These are phyloP conservation scores for Nakataea oryzae DNA, from an alignment of 2,329 filamentous ascomycete genomes.

Conservation along the genomic window DNA sequence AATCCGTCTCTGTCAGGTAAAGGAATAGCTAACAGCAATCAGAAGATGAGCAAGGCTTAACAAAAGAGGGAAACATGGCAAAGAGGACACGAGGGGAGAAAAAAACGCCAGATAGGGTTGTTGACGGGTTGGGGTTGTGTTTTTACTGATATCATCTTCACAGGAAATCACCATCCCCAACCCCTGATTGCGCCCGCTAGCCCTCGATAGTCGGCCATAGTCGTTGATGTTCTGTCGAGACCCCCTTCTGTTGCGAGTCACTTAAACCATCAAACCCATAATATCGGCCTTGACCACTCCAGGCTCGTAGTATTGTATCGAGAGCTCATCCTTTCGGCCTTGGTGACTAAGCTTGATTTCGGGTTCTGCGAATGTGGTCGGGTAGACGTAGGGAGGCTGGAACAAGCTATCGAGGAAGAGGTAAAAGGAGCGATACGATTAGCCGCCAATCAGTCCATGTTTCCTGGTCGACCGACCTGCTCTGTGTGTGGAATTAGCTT, in stretches of 20 bases:
- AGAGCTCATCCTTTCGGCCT: background rate
- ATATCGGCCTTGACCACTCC: background rate
- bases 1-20: too few species aligned
- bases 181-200: background rate
- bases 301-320: background rate
- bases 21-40: too few species aligned
- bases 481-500: constrained; percentile 2
- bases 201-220: background rate
- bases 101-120: too few species aligned
- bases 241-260: background rate
- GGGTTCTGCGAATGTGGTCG: background rate
- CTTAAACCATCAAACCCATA: background rate
- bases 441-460: background rate
- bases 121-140: too few species aligned
- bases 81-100: too few species aligned
- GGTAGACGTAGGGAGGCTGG: background rate
- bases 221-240: background rate
- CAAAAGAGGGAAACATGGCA: too few species aligned
- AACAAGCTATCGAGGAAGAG: background rate
- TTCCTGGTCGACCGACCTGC: background rate
- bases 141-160: background rate
- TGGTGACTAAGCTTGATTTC: background rate
- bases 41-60: too few species aligned
- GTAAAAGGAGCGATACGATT: background rate
- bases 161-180: background rate